Conservation (phyloP, 164 flowering plant genomes). For the Vitis amurensis region DNA sequence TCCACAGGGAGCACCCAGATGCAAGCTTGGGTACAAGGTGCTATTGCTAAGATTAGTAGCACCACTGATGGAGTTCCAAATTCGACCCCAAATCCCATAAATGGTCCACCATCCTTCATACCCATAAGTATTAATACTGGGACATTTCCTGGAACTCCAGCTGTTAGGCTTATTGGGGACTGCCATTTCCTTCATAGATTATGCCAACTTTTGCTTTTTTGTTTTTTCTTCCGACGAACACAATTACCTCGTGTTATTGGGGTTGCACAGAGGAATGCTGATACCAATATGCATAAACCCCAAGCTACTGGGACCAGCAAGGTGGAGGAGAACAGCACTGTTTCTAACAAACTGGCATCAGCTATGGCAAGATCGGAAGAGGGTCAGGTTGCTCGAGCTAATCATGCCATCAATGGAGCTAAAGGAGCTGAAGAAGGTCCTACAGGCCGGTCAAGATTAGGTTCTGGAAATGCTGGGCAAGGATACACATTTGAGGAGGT, state of each 20-base stretch:
- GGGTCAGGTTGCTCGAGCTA: slow-evolving; percentile 50
- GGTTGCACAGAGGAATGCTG: slow-evolving; percentile 62
- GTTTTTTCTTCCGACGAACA: slow-evolving; percentile 85
- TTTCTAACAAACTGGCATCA: slow-evolving; percentile 43
- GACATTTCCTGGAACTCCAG: slow-evolving; percentile 99
- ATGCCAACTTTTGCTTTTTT: slow-evolving; percentile 92
- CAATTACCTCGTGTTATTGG: slow-evolving; percentile 67
- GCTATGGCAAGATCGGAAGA: slow-evolving; percentile 56
- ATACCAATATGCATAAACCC: slow-evolving; percentile 62
- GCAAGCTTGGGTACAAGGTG: slow-evolving; percentile 99
- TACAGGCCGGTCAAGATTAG: slow-evolving; percentile 61
- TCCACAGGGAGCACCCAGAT: slow-evolving; percentile 90
- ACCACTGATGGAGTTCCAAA: slow-evolving; percentile 75
- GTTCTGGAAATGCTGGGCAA: slow-evolving; percentile 98
- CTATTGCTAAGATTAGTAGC: slow-evolving; percentile 97
- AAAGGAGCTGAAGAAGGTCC: slow-evolving; percentile 83
- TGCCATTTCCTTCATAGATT: slow-evolving; percentile 96
- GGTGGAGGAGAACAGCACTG: slow-evolving; percentile 65
- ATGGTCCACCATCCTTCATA: slow-evolving; percentile 83
- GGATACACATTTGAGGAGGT: slow-evolving; percentile 99
- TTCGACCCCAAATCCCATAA: slow-evolving; percentile 75
- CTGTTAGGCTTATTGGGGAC: slow-evolving; percentile 98
- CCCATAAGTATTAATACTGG: slow-evolving; percentile 99
- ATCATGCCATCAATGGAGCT: slow-evolving; percentile 56
- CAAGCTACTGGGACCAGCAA: slow-evolving; percentile 61